Percentiles rank a stretch among this genome's conserved stretches.
phyloP scores from a whole-genome alignment of 495 filamentous ascomycete genomes.

The Aspergillus olivimuriae region DNA sequence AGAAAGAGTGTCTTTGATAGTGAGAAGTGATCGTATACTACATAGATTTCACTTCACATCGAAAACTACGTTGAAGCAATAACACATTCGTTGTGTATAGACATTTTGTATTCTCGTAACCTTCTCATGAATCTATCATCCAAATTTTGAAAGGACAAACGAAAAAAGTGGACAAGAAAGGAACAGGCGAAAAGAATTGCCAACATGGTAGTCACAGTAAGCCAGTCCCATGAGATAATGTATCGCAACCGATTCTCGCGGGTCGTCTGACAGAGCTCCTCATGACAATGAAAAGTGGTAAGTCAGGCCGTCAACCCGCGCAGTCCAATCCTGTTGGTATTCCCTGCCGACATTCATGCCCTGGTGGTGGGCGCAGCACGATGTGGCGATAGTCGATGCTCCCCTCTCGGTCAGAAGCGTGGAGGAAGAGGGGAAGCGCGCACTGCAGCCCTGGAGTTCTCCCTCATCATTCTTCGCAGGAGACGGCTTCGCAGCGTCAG shows the following conservation, averaged over 20 bases:
- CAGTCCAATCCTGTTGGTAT: no score
- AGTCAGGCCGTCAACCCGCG: no score
- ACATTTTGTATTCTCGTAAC: constrained; percentile 34
- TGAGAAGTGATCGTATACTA: neutral
- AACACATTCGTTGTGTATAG: constrained; percentile 1
- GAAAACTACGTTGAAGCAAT: no score
- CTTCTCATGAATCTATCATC: constrained; percentile 42
- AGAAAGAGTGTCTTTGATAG: constrained; percentile 69
- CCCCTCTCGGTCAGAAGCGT: constrained; percentile 6
- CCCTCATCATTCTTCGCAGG: neutral
- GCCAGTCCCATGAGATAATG: constrained; percentile 27
- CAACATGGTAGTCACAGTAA: constrained; percentile 23
- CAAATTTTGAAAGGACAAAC: constrained; percentile 20
- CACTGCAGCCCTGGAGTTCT: constrained; percentile 11
- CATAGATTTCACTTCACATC: no score
- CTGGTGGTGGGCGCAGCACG: constrained; percentile 13
- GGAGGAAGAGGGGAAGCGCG: neutral
- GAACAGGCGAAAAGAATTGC: constrained; percentile 34
- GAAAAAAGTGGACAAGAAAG: constrained; percentile 31
- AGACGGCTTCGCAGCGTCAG: neutral
- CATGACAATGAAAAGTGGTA: constrained; percentile 16
- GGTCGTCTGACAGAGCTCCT: constrained; percentile 15
- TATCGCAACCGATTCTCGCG: constrained; percentile 30
- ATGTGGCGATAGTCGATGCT: constrained; percentile 5
- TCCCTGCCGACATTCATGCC: constrained; percentile 23